Evolutionary conservation across 805 yeast species (phyloP).

Genomic region (Nakazawaea wyomingensis): DNA sequence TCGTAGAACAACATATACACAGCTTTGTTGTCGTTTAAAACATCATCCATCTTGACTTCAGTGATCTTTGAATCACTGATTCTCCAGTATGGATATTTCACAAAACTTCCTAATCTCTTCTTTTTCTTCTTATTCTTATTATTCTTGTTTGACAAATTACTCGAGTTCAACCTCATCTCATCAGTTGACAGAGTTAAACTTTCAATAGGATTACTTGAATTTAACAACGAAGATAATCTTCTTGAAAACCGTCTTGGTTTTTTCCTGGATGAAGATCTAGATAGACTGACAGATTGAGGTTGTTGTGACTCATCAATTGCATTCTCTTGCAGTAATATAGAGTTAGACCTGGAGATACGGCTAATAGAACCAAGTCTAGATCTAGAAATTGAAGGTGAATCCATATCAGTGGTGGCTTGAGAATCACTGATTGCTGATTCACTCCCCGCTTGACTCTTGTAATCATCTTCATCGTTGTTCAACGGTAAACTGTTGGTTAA

Average conservation of each 20-base stretch:
- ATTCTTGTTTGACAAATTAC: neutral
- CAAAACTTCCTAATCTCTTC: constrained; percentile 50
- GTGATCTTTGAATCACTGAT: constrained; percentile 70
- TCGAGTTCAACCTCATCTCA: constrained; percentile 4
- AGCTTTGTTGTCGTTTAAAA: constrained; percentile 64
- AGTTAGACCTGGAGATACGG: constrained; percentile 3
- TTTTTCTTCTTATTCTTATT: constrained; percentile 15
- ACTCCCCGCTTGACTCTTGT: neutral
- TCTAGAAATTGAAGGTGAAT: neutral
- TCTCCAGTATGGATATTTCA: constrained; percentile 73
- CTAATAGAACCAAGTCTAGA: constrained; percentile 4
- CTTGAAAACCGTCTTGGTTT: constrained; percentile 9
- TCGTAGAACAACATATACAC: constrained; percentile 87
- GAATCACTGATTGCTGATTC: constrained; percentile 4
- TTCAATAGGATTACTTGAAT: constrained; percentile 1
- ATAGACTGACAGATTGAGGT: neutral
- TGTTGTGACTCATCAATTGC: neutral
- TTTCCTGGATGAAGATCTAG: constrained; percentile 6
- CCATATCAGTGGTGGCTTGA: constrained; percentile 7
- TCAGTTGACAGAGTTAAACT: neutral
- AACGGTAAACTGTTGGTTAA: too few relatives aligned
- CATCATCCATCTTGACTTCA: constrained; percentile 54
- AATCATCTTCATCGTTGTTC: neutral
- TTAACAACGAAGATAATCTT: constrained; percentile 10
- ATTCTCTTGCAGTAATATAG: neutral